Evolutionary conservation across 1,284 basidiomycete species (phyloP), one percentile per base, ranked within the genome.

Genomic region (Laetiporus sulphureus): DNA sequence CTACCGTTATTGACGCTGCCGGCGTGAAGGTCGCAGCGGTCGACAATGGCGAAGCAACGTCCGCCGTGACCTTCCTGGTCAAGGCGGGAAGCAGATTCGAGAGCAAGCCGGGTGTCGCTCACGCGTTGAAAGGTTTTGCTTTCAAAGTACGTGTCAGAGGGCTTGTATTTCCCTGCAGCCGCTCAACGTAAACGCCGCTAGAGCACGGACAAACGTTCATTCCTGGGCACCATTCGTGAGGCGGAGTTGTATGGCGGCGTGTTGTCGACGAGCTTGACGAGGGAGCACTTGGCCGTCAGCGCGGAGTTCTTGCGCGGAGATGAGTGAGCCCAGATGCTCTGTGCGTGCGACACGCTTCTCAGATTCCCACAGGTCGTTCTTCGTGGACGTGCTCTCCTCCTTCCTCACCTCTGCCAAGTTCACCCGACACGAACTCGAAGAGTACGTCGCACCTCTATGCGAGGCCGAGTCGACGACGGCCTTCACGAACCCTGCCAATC

Each of bases 241-340:
- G 81, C 89, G 47, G 95, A 99, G 68, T 76, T 97, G 41, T 90
- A 91, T 64, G 96, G 95, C 48, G 95, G 94, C 62, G 79, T 95
- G 42, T 76, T 99, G 52, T 93, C 91, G 35, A 73, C 92, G 45
- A 83, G 78, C 51, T 72, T 98, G 54, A 79, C 84, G 31, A 75
- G 94, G 56, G 95, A 99, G 71, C 85, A 97, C 68, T 76, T 99
- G 36, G 81, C 91, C 50, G 46, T 64, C 45, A 95, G 89, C 36
- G 92, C 95, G 49, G 93, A 98, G 63, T 99, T 98, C 70, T 69
- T 98, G 55, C 82, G 85, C 49, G 94, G 91, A 40, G 92, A 99
- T 64, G 95, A 98, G 94, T 97, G 66, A 72, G 91, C 36, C 22
- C 6, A 27, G 15, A 5, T 46, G 38, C 32, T 30, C 32, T 21